Evolutionary conservation across 225 moss, liverwort and hornwort species (phyloP), one percentile per base, ranked within the genome.

Genomic region (Polytrichum formosum): DNA sequence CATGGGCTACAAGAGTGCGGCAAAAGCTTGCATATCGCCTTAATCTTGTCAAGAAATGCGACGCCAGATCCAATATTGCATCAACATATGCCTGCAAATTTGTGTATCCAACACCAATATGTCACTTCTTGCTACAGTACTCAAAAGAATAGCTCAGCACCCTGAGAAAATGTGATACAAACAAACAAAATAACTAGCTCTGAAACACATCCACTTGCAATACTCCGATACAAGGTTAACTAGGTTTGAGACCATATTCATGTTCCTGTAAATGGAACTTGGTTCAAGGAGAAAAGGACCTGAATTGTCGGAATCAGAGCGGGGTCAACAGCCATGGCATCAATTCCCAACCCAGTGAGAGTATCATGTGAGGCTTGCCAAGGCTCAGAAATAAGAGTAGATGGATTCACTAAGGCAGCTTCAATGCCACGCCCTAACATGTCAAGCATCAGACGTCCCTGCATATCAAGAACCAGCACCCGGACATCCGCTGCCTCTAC

Each of bases 391-490:
- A 94, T 91, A 20, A 98, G 78, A 26, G 92, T 91, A 53, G 90
- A 82, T 72, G 98, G 98, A 73, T 82, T 94, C 74, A 89, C 80
- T 63, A 94, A 78, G 23, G 92, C 83, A n/a, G 98, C 91, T 83
- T 98, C 98, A 35, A 98, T 83, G 18, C 98, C 94, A 76, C 92
- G 91, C 35, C 91, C 94, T 58, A 98, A 76, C 72, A 83, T 74
- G 74, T 98, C 94, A 26, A 98, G 84, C 75, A 91, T 87, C 68
- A 98, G 74, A 68, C 98, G 92, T 72, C 94, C 98, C 81, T 98
- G 98, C 98, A 98, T 98, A 60, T 98, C 98, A 70, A 98, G 77
- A 73, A 98, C 94, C 66, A 98, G 87, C 29, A 92, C 98, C 76
- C 92, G 84, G 6, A 88, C 76, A 73, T 98, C 98, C 25, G 90